These are phyloP conservation scores for Cutaneotrichosporon cavernicola DNA, from an alignment of 1,284 basidiomycete species.

Conservation along the genomic window DNA sequence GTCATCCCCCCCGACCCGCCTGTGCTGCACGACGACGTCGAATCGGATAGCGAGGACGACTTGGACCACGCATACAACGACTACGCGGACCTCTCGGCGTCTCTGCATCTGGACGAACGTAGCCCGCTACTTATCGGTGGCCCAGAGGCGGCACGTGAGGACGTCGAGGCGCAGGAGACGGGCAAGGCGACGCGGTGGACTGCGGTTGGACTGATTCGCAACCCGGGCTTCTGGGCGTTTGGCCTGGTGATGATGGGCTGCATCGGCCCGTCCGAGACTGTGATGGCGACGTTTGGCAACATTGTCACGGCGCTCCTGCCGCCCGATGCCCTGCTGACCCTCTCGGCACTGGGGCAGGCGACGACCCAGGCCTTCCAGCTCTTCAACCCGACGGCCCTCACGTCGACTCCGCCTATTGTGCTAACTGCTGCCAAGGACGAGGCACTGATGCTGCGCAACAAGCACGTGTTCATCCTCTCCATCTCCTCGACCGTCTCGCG, in stretches of 20 bases:
- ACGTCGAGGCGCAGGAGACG: conserved; percentile 37
- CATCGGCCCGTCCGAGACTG: conserved; percentile 52
- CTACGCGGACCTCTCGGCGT: conserved; percentile 19
- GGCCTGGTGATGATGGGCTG: conserved; percentile 46
- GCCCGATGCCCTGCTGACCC: conserved; percentile 15
- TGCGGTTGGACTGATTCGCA: conserved; percentile 34
- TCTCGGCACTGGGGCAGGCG: conserved; percentile 1
- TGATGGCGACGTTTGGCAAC: conserved; percentile 51
- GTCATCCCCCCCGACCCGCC: conserved; percentile 31
- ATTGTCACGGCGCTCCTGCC: conserved; percentile 50
- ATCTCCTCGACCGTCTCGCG: conserved; percentile 48
- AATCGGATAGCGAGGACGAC: conserved; percentile 16
- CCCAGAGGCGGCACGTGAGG: conserved; percentile 46
- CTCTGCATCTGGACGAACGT: conserved; percentile 46
- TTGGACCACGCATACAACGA: conserved; percentile 11
- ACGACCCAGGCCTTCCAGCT: conserved; percentile 8
- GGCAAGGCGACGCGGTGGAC: conserved; percentile 46
- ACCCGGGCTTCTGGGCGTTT: conserved; percentile 52
- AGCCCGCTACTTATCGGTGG: conserved; percentile 53
- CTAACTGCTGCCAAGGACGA: conserved; percentile 15
- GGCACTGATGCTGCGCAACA: conserved; percentile 46
- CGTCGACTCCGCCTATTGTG: conserved; percentile 10
- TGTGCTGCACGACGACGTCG: conserved; percentile 11
- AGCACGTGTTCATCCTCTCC: conserved; percentile 51
- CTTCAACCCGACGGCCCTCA: conserved; percentile 15